Evolutionary conservation across 2,329 filamentous ascomycete genomes (phyloP), one percentile per base, ranked within the genome.

Genomic region (Tolypocladium amazonense): DNA sequence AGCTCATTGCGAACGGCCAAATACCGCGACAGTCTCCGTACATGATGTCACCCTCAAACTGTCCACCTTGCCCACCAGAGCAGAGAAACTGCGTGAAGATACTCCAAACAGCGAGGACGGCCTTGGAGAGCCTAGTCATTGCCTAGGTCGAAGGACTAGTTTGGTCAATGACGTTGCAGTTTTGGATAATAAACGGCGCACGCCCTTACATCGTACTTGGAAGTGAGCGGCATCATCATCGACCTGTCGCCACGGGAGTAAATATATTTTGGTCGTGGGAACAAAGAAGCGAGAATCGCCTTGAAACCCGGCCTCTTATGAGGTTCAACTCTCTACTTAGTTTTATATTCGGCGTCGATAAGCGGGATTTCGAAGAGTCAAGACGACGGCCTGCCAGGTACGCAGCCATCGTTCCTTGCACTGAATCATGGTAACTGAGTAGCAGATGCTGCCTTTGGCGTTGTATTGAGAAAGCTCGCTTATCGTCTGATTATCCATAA

Each of bases 101-200:
- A 39, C 76, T 87, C 23, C 76, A 81, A 37, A 76, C 83, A 38
- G 83, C 84, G 6, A 78, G 79, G 61, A 65, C 74, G 53, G 80
- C 82, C 2, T 74, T 86, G 57, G 79, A 84, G 37, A 76, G 75
- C 35, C 69, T 87, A 30, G 73, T 82, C 15, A 85, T 87, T 70
- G 73, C 80, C 23, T 84, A 59, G 6, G 18, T 3, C 6, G 6
- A 14, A 18, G 57, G 14, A 11, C 23, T 8, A 27, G n/a, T 3
- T 43, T n/a, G 11, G 50, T 14, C 3, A n/a, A 33, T 5, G 50
- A 53, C 27, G 33, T 30, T 15, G 33, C 20, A 30, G n/a, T 20
- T 11, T 2, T 12, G 50, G 18, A 6, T 33, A 53, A 1, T 11
- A 35, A n/a, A 7, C 33, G 15, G 47, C 4, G 30, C 30, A n/a